phyloP scores from a whole-genome alignment of 2,329 filamentous ascomycete genomes.

The Ilyonectria sp. region DNA sequence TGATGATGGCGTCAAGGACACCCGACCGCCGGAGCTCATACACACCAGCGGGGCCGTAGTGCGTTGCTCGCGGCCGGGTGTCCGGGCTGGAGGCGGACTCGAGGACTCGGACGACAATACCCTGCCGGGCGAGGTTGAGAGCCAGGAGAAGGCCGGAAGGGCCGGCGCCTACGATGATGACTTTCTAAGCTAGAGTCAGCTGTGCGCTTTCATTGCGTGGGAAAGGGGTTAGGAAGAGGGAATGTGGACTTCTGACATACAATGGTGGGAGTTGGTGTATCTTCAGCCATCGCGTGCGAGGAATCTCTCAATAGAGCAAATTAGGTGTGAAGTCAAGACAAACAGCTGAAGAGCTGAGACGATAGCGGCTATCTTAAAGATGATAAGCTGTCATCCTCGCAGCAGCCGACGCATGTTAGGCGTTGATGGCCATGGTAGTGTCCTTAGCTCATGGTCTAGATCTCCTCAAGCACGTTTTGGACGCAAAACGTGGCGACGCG shows the following conservation, averaged over 20 bases:
- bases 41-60: constrained; percentile 72
- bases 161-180: constrained; percentile 64
- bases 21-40: constrained; percentile 73
- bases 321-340: too few species aligned
- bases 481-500: background rate
- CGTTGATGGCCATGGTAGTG: background rate
- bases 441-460: background rate
- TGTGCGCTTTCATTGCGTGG: background rate
- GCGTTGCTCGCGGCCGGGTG: constrained; percentile 73
- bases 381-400: background rate
- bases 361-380: background rate
- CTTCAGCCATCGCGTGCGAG: background rate
- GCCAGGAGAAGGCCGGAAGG: constrained; percentile 65
- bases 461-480: background rate
- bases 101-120: constrained; percentile 68
- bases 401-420: background rate
- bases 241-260: background rate
- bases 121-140: constrained; percentile 67
- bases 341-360: background rate
- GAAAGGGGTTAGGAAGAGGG: background rate
- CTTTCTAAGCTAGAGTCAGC: background rate
- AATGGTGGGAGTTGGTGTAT: background rate
- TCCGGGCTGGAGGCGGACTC: constrained; percentile 70
- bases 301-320: background rate
- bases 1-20: constrained; percentile 57